phyloP scores from a whole-genome alignment of 2,329 filamentous ascomycete genomes.

The Trichoderma endophyticum region DNA sequence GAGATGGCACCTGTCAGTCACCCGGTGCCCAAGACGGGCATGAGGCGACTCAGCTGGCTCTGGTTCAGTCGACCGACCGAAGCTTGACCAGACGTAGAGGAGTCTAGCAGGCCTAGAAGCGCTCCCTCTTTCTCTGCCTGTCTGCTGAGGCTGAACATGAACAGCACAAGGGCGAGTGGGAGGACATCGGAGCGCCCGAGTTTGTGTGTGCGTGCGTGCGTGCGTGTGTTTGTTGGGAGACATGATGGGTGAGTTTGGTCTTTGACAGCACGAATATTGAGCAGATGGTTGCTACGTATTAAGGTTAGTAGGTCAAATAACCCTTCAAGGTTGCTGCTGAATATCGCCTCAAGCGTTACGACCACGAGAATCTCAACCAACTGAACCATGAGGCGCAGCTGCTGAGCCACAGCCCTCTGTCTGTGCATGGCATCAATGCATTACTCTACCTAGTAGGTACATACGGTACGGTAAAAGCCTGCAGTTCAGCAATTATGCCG shows the following conservation, averaged over 20 bases:
- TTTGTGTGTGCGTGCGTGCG: neutral
- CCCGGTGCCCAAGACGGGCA: neutral
- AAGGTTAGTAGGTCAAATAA: no score
- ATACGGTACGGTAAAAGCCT: neutral
- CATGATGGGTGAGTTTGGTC: neutral
- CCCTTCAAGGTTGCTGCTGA: no score
- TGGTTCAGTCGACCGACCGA: neutral
- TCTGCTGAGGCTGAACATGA: neutral
- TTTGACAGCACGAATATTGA: neutral
- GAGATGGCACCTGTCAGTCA: neutral
- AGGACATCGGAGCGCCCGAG: neutral
- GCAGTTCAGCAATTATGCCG: neutral
- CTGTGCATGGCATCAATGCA: neutral
- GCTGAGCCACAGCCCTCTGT: conserved; percentile 4
- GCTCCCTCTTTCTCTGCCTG: neutral
- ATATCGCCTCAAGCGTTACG: no score
- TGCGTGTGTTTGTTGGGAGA: neutral
- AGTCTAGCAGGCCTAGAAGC: neutral
- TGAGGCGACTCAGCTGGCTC: neutral
- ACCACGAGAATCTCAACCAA: neutral
- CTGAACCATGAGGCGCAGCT: conserved; percentile 1
- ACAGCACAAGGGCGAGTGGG: neutral
- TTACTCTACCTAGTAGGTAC: neutral
- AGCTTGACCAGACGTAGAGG: neutral
- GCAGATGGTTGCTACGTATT: neutral